A percentile compares a stretch with the other conserved stretches of the same genome.
Evolutionary conservation across 2,329 filamentous ascomycete species (phyloP).

Genomic region (Fusarium neocosmosporiellum): DNA sequence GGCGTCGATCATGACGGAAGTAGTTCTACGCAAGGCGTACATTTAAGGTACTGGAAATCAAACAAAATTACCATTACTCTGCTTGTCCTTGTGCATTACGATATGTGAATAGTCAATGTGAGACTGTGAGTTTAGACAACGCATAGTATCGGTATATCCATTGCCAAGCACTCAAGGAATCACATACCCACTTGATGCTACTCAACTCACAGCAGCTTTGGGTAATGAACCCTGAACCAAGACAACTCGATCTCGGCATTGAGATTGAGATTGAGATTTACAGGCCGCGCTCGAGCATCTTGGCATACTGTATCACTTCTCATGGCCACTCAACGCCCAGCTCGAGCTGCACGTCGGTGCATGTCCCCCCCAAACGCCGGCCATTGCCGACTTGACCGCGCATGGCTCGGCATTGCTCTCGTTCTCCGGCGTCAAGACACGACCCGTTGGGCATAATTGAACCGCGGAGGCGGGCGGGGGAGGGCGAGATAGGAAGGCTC

Average conservation of each 20-base stretch:
- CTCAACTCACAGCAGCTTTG: neutral
- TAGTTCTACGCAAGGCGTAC: constrained; percentile 39
- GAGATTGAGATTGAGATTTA: neutral
- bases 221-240: neutral
- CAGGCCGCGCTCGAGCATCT: neutral
- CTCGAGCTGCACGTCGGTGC: neutral
- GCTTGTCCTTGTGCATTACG: neutral
- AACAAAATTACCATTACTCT: constrained; percentile 23
- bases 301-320: neutral
- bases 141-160: neutral
- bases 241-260: neutral
- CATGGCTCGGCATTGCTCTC: constrained; percentile 13
- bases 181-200: neutral
- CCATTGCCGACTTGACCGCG: constrained; percentile 8
- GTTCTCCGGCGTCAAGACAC: neutral
- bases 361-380: neutral
- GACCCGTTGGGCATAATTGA: neutral
- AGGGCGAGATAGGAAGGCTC: neutral
- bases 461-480: neutral
- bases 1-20: constrained; percentile 35
- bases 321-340: neutral
- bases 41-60: constrained; percentile 31
- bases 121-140: neutral
- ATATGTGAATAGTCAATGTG: neutral
- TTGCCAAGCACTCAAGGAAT: neutral